Evolutionary conservation across 257 asterid genomes (phyloP), one percentile per base, ranked within the genome.

Genomic region (Galeopsis tetrahit): DNA sequence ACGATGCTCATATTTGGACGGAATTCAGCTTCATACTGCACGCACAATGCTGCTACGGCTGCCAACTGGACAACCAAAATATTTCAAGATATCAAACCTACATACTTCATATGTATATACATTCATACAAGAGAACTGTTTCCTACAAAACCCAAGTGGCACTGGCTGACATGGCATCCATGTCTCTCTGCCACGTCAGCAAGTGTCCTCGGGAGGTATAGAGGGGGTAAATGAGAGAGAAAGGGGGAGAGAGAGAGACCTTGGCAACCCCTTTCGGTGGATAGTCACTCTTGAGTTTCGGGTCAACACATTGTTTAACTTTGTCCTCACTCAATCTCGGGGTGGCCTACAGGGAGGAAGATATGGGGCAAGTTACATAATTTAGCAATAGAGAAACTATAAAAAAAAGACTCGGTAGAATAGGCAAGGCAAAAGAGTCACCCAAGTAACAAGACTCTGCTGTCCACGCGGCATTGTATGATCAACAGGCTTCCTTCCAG

Each of bases 381-480:
- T 64, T 17, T 2, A 68, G 32, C 36, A 14, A 35, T 14, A 13
- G 28, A 14, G 35, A 46, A 63, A 55, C 35, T 44, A 11, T 14
- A n/a, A 5, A 51, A 56, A 42, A n/a, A 64, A 42, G 36, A 68
- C 5, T 67, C 52, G 58, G 42, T 31, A 49, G 21, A 66, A 39
- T 43, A 68, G 55, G 40, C 40, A 57, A 68, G 52, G 31, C 3
- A 34, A 49, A 72, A 31, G 75, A 66, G 87, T 85, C 60, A 91
- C 97, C 97, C 97, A 91, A 73, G 97, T 91, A 74, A 91, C 96
- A 51, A 91, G 96, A 67, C 91, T 84, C 85, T 91, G 97, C 80
- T 91, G 97, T 36, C 97, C 97, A 44, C 97, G 93, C 42, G 97
- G 97, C 97, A 91, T 91, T 5, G 92, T 91, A 75, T 91, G 97